Conservation (phyloP, 495 filamentous ascomycete species). For the Podospora appendiculata region DNA sequence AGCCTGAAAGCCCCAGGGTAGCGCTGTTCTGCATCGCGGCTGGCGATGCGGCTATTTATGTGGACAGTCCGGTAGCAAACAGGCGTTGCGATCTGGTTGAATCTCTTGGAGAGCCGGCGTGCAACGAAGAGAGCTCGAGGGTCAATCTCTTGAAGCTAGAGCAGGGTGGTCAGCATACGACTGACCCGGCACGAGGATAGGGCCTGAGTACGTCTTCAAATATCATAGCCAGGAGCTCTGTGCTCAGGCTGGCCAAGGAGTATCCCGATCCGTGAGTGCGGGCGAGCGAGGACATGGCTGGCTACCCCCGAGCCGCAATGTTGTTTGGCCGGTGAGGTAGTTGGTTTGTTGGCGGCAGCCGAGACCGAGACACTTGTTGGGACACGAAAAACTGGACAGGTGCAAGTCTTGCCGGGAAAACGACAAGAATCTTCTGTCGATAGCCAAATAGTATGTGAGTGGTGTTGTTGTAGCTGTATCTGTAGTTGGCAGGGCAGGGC, state of each 20-base stretch:
- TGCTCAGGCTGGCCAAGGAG: conserved; percentile 12
- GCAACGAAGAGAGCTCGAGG: not conserved
- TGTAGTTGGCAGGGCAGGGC: too few relatives aligned
- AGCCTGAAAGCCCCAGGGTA: not conserved
- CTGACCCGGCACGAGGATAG: not conserved
- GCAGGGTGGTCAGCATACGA: not conserved
- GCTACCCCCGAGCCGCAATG: too few relatives aligned
- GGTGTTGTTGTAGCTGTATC: too few relatives aligned
- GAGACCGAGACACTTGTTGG: too few relatives aligned
- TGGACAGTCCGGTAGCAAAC: conserved; percentile 17
- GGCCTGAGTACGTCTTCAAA: conserved; percentile 7
- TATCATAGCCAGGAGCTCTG: conserved; percentile 18
- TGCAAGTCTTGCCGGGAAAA: too few relatives aligned
- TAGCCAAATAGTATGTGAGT: too few relatives aligned
- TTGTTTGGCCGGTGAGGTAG: too few relatives aligned
- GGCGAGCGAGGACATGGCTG: too few relatives aligned
- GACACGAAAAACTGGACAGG: too few relatives aligned
- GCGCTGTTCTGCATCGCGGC: not conserved
- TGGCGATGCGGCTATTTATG: conserved; percentile 13
- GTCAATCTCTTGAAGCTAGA: conserved; percentile 1
- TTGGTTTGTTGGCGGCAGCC: too few relatives aligned
- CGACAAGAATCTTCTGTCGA: too few relatives aligned
- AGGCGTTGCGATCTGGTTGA: conserved; percentile 18
- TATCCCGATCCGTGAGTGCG: too few relatives aligned
- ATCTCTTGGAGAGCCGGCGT: conserved; percentile 5